These are phyloP conservation scores for Arabidopsis suecica DNA, from an alignment of 345 rosid genomes.

Conservation along the genomic window DNA sequence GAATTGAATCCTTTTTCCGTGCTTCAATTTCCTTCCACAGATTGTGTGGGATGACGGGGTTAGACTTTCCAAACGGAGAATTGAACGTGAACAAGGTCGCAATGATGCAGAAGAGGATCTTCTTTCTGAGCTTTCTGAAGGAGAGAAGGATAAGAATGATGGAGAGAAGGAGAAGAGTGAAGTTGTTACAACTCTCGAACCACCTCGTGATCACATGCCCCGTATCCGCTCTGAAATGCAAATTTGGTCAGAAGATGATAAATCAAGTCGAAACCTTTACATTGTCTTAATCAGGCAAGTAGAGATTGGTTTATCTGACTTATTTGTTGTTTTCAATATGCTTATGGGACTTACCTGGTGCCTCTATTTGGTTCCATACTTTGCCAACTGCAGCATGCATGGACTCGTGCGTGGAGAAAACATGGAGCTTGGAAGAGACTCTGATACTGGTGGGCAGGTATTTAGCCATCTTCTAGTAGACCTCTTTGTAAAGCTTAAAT, in stretches of 20 bases:
- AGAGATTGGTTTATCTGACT: conserved; percentile 10
- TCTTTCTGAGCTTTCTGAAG: conserved; percentile 84
- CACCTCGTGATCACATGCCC: conserved; percentile 43
- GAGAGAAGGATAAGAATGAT: conserved; percentile 76
- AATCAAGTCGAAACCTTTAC: conserved; percentile 61
- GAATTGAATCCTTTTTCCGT: not conserved
- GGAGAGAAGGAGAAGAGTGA: conserved; percentile 77
- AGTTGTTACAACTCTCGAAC: conserved; percentile 43
- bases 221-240: conserved; percentile 72
- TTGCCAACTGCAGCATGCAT: conserved; percentile 67
- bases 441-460: conserved; percentile 99
- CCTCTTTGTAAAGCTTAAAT: conserved; percentile 1
- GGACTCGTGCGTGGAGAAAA: conserved; percentile 96
- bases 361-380: conserved; percentile 8
- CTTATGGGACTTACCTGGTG: conserved; percentile 5
- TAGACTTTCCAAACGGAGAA: conserved; percentile 62
- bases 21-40: conserved; percentile 44
- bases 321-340: conserved; percentile 14
- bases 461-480: conserved; percentile 6
- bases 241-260: conserved; percentile 74
- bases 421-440: conserved; percentile 99
- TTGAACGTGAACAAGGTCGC: conserved; percentile 78
- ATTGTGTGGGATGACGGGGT: conserved; percentile 74
- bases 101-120: conserved; percentile 77
- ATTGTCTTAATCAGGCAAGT: conserved; percentile 78